phyloP scores from a whole-genome alignment of 2,329 filamentous ascomycete genomes.

The Fusarium udum region DNA sequence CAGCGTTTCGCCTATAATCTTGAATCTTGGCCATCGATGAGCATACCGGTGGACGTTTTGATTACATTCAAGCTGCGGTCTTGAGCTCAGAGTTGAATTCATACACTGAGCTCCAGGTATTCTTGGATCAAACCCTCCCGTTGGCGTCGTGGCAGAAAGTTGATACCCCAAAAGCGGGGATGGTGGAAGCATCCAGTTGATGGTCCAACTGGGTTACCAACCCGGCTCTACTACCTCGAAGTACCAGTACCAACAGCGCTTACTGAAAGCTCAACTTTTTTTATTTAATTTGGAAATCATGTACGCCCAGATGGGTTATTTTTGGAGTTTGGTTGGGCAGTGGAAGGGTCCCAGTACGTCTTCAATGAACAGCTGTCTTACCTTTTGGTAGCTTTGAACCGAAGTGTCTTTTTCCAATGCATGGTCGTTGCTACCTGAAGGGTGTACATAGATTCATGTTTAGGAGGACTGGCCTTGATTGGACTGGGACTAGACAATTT shows the following conservation, averaged over 20 bases:
- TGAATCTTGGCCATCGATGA: constrained; percentile 15
- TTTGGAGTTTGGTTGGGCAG: constrained; percentile 32
- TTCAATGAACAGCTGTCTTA: constrained; percentile 17
- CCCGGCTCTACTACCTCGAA: constrained; percentile 15
- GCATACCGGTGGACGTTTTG: constrained; percentile 17
- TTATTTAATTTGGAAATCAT: constrained; percentile 25
- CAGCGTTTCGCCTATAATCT: constrained; percentile 30
- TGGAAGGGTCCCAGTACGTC: constrained; percentile 20
- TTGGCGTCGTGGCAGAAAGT: constrained; percentile 45
- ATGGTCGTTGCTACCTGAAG: constrained; percentile 23
- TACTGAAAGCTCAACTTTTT: constrained; percentile 28
- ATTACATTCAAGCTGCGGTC: constrained; percentile 8
- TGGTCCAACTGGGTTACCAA: constrained; percentile 30
- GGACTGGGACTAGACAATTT: constrained; percentile 17
- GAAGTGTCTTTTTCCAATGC: constrained; percentile 10
- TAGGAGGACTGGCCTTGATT: constrained; percentile 11
- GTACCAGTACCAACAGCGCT: constrained; percentile 31
- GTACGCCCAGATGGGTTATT: constrained; percentile 24
- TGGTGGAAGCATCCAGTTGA: constrained; percentile 36
- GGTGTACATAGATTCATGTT: constrained; percentile 8
- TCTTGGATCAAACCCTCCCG: constrained; percentile 40
- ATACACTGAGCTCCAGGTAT: constrained; percentile 35
- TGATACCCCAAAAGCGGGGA: constrained; percentile 51
- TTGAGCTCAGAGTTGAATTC: constrained; percentile 32
- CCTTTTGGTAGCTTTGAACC: constrained; percentile 23